Conservation (phyloP, 176 grass and related monocot species). For the Carex pumila region DNA sequence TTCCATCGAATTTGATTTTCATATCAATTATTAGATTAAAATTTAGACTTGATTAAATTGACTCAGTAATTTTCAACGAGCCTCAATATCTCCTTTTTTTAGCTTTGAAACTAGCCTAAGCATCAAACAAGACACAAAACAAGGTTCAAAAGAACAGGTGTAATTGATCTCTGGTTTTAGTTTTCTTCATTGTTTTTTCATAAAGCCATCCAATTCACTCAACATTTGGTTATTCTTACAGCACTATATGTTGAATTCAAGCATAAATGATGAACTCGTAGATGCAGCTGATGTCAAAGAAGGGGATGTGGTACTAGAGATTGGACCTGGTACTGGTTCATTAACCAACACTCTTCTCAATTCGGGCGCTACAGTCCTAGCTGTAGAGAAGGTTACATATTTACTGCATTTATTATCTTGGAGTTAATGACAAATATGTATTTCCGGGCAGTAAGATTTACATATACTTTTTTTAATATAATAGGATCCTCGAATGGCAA, state of each 20-base stretch:
- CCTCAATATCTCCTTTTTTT: background rate
- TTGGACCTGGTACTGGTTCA: constrained; percentile 77
- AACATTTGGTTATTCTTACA: background rate
- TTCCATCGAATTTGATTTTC: background rate
- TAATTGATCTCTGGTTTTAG: background rate
- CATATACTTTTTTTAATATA: background rate
- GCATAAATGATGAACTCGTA: constrained; percentile 62
- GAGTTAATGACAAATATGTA: background rate
- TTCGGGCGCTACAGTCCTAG: constrained; percentile 61
- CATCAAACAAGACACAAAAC: background rate
- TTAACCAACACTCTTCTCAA: constrained; percentile 63
- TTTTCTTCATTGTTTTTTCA: background rate
- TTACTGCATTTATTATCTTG: background rate
- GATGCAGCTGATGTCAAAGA: constrained; percentile 47
- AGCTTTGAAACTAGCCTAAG: background rate
- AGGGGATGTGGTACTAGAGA: constrained; percentile 86
- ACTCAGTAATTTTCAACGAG: background rate
- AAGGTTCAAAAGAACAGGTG: background rate
- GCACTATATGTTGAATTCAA: constrained; percentile 87
- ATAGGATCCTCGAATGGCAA: constrained; percentile 82
- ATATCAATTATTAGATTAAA: background rate
- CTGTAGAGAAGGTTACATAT: constrained; percentile 65
- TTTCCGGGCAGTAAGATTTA: background rate
- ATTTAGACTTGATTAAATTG: background rate
- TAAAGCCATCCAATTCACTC: background rate